These are phyloP conservation scores for Auriscalpium orientale DNA, from an alignment of 768 basidiomycete species.

Conservation along the genomic window DNA sequence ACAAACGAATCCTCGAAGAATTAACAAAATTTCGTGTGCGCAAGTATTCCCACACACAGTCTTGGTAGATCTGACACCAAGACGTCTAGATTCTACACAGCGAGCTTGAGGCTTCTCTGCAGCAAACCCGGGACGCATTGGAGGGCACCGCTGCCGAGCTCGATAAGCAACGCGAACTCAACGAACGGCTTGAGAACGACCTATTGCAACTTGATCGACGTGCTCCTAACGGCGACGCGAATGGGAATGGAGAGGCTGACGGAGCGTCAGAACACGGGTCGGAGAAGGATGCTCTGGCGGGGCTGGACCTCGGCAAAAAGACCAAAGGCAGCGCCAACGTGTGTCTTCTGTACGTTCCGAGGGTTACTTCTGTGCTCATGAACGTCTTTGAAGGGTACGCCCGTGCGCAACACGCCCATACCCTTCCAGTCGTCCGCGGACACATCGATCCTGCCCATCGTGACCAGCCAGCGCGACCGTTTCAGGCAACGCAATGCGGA, in stretches of 20 bases:
- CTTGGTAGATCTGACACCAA: not conserved
- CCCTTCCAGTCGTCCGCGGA: conserved; percentile 73
- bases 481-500: conserved; percentile 97
- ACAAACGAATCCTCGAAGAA: conserved; percentile 87
- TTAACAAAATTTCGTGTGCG: conserved; percentile 82
- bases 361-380: too few relatives aligned
- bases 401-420: conserved; percentile 52
- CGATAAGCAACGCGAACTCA: conserved; percentile 69
- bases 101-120: conserved; percentile 69
- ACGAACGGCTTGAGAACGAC: conserved; percentile 90
- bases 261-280: conserved; percentile 20
- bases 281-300: conserved; percentile 56
- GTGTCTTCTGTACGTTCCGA: not conserved
- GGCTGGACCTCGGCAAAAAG: conserved; percentile 65
- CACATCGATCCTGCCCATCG: conserved; percentile 95
- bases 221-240: conserved; percentile 27
- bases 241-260: conserved; percentile 18
- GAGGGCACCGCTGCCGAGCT: conserved; percentile 55
- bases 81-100: conserved; percentile 63
- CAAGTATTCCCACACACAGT: not conserved
- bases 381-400: conserved; percentile 14
- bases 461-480: conserved; percentile 94
- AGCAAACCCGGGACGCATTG: conserved; percentile 49
- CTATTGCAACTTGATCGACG: conserved; percentile 73
- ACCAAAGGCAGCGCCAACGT: conserved; percentile 11